Percentiles rank a stretch among this genome's conserved stretches.
Conservation (phyloP, 768 basidiomycete species). For the Lactifluus echinatus region DNA sequence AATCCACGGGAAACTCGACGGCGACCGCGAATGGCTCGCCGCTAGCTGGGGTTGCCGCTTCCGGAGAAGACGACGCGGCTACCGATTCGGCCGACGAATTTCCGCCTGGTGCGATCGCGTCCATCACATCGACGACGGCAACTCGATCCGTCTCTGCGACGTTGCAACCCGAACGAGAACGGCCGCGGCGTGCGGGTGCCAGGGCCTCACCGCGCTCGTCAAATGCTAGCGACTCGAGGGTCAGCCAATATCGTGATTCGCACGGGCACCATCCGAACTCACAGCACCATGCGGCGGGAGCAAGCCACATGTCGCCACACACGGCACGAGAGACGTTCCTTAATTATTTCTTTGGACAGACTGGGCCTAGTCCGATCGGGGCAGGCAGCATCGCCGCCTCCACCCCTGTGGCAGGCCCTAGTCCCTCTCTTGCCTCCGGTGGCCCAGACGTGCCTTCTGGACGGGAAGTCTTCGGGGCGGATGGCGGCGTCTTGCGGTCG, state of each 20-base stretch:
- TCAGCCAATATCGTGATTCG: conserved; percentile 16
- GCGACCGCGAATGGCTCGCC: conserved; percentile 41
- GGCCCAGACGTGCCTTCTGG: conserved; percentile 38
- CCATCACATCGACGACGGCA: conserved; percentile 35
- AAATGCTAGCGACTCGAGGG: conserved; percentile 19
- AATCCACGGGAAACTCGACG: conserved; percentile 29
- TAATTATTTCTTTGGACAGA: conserved; percentile 96
- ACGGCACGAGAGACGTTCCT: conserved; percentile 85
- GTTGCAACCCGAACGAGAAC: conserved; percentile 68
- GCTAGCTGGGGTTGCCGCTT: not conserved
- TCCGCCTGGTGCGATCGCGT: conserved; percentile 43
- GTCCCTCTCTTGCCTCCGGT: conserved; percentile 27
- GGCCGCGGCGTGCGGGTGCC: conserved; percentile 37
- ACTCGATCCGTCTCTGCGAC: conserved; percentile 70
- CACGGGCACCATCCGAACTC: not conserved
- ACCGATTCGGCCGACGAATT: conserved; percentile 50
- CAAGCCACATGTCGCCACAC: conserved; percentile 28
- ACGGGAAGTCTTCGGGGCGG: conserved; percentile 52
- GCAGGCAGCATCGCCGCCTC: conserved; percentile 28
- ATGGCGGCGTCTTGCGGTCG: conserved; percentile 36
- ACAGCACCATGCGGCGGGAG: conserved; percentile 15
- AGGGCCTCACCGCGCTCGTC: conserved; percentile 31
- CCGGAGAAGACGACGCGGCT: conserved; percentile 60
- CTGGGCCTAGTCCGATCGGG: conserved; percentile 67
- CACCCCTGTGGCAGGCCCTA: not conserved